Conservation (phyloP, 768 basidiomycete genomes). For the Pilatotrama ljubarskyi region DNA sequence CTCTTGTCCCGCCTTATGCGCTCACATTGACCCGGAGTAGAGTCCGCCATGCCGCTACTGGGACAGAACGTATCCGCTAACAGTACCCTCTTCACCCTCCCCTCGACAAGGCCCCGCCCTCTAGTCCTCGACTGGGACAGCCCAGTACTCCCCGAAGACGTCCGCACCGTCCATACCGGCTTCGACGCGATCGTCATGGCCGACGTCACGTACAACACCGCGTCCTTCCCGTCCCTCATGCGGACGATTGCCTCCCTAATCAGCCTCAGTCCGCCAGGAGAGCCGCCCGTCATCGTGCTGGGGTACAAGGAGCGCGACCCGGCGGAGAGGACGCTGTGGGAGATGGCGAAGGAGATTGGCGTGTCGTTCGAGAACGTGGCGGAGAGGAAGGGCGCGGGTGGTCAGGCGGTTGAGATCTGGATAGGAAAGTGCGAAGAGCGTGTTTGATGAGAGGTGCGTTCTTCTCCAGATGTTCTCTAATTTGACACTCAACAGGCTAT, state of each 20-base stretch:
- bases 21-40: conserved; percentile 38
- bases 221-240: conserved; percentile 77
- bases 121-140: conserved; percentile 77
- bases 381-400: conserved; percentile 57
- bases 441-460: background rate
- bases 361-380: conserved; percentile 59
- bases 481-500: too few species aligned
- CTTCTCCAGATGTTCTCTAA: too few species aligned
- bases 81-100: conserved; percentile 34
- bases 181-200: conserved; percentile 85
- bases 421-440: conserved; percentile 36
- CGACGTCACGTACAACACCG: conserved; percentile 90
- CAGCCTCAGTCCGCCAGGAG: background rate
- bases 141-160: conserved; percentile 47
- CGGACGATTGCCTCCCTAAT: conserved; percentile 61
- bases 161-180: conserved; percentile 36
- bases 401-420: conserved; percentile 73
- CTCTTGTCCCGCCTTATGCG: background rate
- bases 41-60: conserved; percentile 79
- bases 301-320: conserved; percentile 88
- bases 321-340: conserved; percentile 77
- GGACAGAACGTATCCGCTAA: conserved; percentile 64
- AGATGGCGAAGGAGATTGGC: conserved; percentile 50
- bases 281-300: conserved; percentile 55
- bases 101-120: conserved; percentile 30